These are phyloP conservation scores for Asterophora parasitica DNA, from an alignment of 768 basidiomycete species.

Conservation along the genomic window DNA sequence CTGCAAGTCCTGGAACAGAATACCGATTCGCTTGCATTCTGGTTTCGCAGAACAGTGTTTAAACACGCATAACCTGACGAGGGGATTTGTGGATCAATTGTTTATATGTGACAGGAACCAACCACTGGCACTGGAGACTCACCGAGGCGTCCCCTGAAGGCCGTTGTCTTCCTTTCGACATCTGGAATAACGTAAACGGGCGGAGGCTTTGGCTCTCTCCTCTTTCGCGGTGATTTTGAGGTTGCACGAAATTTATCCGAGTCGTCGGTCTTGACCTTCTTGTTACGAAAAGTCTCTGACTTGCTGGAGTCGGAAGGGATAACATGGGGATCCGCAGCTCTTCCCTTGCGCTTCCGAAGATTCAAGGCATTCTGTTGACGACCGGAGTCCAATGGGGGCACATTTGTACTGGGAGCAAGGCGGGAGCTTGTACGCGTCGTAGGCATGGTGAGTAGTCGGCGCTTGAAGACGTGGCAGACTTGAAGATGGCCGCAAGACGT, in stretches of 20 bases:
- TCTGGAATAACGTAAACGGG: slow-evolving; percentile 67
- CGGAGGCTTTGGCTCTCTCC: slow-evolving; percentile 32
- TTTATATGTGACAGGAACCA: no score
- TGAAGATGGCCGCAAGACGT: background rate
- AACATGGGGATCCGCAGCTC: background rate
- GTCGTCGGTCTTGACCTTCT: background rate
- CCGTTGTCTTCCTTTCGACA: slow-evolving; percentile 17
- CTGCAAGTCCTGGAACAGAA: slow-evolving; percentile 76
- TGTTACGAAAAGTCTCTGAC: background rate
- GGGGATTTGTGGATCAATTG: no score
- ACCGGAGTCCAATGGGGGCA: no score
- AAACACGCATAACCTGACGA: slow-evolving; percentile 72
- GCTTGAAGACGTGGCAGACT: slow-evolving; percentile 1
- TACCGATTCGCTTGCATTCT: slow-evolving; percentile 52
- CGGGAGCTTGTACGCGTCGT: slow-evolving; percentile 7
- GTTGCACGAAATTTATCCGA: slow-evolving; percentile 3
- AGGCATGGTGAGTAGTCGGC: background rate
- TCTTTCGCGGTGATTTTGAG: slow-evolving; percentile 19
- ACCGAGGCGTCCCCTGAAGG: background rate
- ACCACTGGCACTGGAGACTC: background rate
- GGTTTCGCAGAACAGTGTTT: slow-evolving; percentile 74
- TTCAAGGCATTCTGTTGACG: no score
- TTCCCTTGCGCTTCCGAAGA: no score
- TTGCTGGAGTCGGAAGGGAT: background rate
- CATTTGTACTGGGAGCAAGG: slow-evolving; percentile 8